These are phyloP conservation scores for Penicillium occitanis DNA, from an alignment of 2,329 filamentous ascomycete genomes.

Conservation along the genomic window DNA sequence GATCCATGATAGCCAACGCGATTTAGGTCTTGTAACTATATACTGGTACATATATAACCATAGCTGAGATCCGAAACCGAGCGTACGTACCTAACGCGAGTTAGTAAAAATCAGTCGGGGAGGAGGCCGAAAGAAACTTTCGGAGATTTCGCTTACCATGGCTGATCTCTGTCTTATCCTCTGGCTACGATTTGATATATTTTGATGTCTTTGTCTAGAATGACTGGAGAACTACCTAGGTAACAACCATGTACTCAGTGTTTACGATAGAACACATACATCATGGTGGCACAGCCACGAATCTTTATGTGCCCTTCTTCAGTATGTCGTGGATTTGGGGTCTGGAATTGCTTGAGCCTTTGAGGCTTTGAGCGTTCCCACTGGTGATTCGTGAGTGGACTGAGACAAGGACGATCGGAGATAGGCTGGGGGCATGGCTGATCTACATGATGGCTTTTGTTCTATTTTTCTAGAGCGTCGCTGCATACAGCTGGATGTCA, in stretches of 20 bases:
- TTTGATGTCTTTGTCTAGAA: background rate
- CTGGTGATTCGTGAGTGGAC: background rate
- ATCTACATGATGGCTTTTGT: slow-evolving; percentile 14
- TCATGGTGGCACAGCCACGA: background rate
- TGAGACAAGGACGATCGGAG: slow-evolving; percentile 6
- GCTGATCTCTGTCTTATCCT: background rate
- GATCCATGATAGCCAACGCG: slow-evolving; percentile 31
- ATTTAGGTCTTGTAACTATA: background rate
- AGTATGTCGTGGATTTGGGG: background rate
- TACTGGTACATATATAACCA: background rate
- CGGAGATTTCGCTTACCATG: background rate
- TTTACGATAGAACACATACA: background rate
- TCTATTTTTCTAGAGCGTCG: background rate
- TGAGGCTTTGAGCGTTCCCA: background rate
- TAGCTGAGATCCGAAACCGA: background rate
- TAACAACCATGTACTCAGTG: background rate
- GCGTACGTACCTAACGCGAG: background rate
- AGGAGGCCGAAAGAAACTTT: background rate
- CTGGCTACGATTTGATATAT: background rate
- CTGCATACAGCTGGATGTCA: background rate
- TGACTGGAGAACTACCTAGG: background rate
- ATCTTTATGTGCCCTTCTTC: background rate
- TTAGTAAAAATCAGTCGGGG: background rate
- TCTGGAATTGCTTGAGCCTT: background rate
- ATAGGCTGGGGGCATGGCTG: slow-evolving; percentile 7